Conservation (phyloP, 441 rosid species). For the Populus tomentosa region DNA sequence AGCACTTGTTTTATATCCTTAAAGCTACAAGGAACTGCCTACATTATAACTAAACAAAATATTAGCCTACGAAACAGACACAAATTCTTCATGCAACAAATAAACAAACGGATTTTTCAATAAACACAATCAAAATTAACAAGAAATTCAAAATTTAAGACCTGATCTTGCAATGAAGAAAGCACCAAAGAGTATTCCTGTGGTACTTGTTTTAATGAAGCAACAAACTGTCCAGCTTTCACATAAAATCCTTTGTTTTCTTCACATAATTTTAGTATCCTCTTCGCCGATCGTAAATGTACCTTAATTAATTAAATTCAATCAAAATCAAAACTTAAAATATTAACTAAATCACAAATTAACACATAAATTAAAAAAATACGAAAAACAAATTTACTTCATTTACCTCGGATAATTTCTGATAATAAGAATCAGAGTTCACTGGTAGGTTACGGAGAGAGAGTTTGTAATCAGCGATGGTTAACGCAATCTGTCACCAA, state of each 20-base stretch:
- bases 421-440: slow-evolving; percentile 51
- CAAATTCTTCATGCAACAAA: not conserved
- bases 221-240: slow-evolving; percentile 93
- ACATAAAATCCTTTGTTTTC: slow-evolving; percentile 78
- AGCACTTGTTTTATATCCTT: slow-evolving; percentile 57
- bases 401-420: slow-evolving; percentile 57
- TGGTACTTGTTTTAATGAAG: slow-evolving; percentile 73
- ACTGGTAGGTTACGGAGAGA: slow-evolving; percentile 38
- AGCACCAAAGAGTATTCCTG: slow-evolving; percentile 63
- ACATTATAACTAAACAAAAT: slow-evolving; percentile 10
- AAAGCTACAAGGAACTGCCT: slow-evolving; percentile 82
- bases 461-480: slow-evolving; percentile 68
- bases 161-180: slow-evolving; percentile 84
- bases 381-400: not conserved
- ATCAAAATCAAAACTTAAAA: not conserved
- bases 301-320: slow-evolving; percentile 34
- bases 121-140: not conserved
- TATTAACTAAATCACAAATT: not conserved
- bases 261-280: slow-evolving; percentile 68
- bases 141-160: slow-evolving; percentile 6
- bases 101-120: not conserved
- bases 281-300: slow-evolving; percentile 75
- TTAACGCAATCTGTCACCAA: slow-evolving; percentile 44
- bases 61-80: slow-evolving; percentile 20
- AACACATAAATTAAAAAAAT: not conserved